Conservation (phyloP, 2,329 filamentous ascomycete species). For the Arachnomyces sp. region DNA sequence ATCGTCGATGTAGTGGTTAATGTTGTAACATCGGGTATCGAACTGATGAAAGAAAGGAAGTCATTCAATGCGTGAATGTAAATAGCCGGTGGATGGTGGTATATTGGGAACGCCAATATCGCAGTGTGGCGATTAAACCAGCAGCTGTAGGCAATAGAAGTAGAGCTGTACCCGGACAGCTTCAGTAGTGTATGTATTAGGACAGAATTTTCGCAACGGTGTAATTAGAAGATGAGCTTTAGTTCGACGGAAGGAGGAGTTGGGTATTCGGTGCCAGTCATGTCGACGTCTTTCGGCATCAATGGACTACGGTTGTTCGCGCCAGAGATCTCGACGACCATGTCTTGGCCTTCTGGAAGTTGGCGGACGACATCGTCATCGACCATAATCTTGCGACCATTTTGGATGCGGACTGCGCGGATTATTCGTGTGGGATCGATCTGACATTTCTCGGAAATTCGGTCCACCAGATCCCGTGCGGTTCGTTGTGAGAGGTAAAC, state of each 20-base stretch:
- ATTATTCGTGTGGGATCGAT: conserved; percentile 65
- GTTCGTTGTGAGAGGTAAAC: conserved; percentile 76
- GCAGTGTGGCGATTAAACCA: too few relatives aligned
- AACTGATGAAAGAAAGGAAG: too few relatives aligned
- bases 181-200: too few relatives aligned
- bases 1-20: too few relatives aligned
- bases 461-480: conserved; percentile 61
- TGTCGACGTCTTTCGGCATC: conserved; percentile 5
- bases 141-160: too few relatives aligned
- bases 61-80: too few relatives aligned
- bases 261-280: conserved; percentile 4
- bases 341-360: conserved; percentile 83
- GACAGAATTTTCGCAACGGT: too few relatives aligned
- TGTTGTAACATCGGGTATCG: too few relatives aligned
- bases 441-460: conserved; percentile 70
- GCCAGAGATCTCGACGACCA: conserved; percentile 64
- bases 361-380: conserved; percentile 84
- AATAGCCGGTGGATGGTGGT: too few relatives aligned
- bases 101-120: too few relatives aligned
- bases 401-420: conserved; percentile 61
- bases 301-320: conserved; percentile 32
- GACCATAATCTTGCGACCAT: conserved; percentile 72
- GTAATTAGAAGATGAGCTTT: conserved; percentile 9
- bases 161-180: too few relatives aligned
- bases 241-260: conserved; percentile 8